Percentiles rank a stretch among this genome's conserved stretches.
Conservation (phyloP, 352 stramenopile genomes). For the Globisporangium cystogenes region DNA sequence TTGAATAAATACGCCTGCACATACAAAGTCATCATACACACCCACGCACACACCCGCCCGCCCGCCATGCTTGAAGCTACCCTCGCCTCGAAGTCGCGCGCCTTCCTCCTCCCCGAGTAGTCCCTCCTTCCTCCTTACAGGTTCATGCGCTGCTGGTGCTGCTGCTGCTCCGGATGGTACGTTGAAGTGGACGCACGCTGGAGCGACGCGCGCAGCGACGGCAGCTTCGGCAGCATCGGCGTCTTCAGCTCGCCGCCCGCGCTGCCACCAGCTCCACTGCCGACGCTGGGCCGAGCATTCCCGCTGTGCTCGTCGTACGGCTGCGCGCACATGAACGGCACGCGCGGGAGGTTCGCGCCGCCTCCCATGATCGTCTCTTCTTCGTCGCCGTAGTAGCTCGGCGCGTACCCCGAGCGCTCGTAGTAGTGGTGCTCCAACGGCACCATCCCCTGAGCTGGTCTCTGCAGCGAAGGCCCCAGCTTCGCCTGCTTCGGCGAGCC, state of each 20-base stretch:
- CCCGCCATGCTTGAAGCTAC: too few relatives aligned
- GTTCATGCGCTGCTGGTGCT: neutral
- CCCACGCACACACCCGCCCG: too few relatives aligned
- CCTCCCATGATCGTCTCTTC: neutral
- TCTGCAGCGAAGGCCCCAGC: too few relatives aligned
- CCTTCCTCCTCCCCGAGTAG: neutral
- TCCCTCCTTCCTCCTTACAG: neutral
- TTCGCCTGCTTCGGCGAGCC: neutral
- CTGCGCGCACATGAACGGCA: neutral
- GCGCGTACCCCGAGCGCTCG: neutral
- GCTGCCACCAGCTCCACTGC: neutral
- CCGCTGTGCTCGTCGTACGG: neutral
- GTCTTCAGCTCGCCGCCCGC: neutral
- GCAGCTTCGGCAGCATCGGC: neutral
- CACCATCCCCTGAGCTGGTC: too few relatives aligned
- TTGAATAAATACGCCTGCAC: neutral
- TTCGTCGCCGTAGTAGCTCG: neutral
- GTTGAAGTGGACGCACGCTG: slow-evolving; percentile 5
- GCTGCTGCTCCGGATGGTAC: slow-evolving; percentile 2
- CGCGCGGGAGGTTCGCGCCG: neutral
- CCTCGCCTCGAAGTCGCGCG: too few relatives aligned
- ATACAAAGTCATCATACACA: too few relatives aligned
- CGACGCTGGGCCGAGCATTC: neutral
- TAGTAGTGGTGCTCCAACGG: neutral
- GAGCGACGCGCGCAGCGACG: slow-evolving; percentile 6